Base-by-base conservation (phyloP, 768 basidiomycete species). In the Pisolithus marmoratus region DNA sequence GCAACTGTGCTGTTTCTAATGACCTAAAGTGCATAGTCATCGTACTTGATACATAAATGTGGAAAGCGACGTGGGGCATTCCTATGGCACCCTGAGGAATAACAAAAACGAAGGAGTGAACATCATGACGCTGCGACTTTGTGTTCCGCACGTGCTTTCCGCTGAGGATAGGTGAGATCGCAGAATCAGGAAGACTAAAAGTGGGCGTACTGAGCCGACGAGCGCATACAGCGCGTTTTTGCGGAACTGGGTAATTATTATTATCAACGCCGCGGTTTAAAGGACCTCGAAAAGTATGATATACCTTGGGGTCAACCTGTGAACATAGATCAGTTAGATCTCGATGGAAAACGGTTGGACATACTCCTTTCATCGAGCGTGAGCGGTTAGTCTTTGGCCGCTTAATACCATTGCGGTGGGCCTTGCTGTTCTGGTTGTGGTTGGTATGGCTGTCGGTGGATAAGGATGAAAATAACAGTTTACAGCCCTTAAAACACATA, bases 391-490 rank as follows among this genome's bases (percentile, higher is more conserved):
- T 77, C 70, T 77, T 73, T 49, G 91, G 87, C 70, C 79, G 82
- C 77, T 88, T 92, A 78, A 97, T 95, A 66, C 94, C 95, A 79
- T 98, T 98, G 59, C 89, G 83, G 79, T 98, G 95, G 59, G 95
- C 93, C 83, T 96, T 97, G 73, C 83, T 84, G 79, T 63, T 91
- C 77, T 96, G 93, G 80, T 95, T 96, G 81, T 95, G 94, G 73
- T 90, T 91, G 65, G 87, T 91, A 70, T 92, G 87, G 64, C 88
- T 93, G 56, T 52, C 8, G 43, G 42, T 12, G 1, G 8, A 44
- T 67, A 45, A 66, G 51, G 41, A 38, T 44, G 26, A 14, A 9
- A 40, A 36, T 58, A 48, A 53, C 46, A 22, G 24, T 17, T 23
- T 56, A 36, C 23, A 4, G 19, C 37, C 27, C 51, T 49, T 17